Evolutionary conservation across 495 filamentous ascomycete species (phyloP).

Genomic region (Aspergillus carlsbadensis): DNA sequence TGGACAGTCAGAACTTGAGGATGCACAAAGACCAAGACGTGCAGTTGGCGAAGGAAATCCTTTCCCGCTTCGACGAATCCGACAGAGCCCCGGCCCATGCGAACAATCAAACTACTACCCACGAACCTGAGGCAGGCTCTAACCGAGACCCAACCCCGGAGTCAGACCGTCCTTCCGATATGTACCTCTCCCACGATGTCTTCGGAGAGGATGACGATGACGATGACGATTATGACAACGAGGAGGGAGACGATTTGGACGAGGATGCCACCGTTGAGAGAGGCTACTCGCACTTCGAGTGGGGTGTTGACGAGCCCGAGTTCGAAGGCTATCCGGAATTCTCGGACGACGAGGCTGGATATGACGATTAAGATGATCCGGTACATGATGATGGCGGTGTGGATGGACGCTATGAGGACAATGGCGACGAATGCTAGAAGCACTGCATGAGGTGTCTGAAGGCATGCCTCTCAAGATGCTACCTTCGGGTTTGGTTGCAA

Average conservation of each 20-base stretch:
- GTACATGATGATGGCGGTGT: background rate
- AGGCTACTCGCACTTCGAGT: background rate
- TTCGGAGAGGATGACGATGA: background rate
- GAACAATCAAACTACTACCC: background rate
- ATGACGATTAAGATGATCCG: background rate
- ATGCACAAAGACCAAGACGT: background rate
- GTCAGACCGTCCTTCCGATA: background rate
- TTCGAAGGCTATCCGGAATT: conserved; percentile 1
- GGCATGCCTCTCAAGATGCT: too few species aligned
- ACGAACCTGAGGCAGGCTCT: background rate
- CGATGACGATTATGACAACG: background rate
- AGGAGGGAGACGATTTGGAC: background rate
- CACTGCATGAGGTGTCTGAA: too few species aligned
- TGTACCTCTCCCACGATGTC: background rate
- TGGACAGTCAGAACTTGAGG: conserved; percentile 13
- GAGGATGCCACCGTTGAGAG: background rate
- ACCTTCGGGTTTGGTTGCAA: too few species aligned
- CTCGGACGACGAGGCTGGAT: background rate
- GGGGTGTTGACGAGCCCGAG: background rate
- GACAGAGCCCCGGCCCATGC: background rate
- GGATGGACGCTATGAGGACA: background rate
- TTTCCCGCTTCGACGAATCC: background rate
- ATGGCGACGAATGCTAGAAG: background rate
- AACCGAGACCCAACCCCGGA: background rate
- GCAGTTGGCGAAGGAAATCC: conserved; percentile 7